Evolutionary conservation across 2,329 filamentous ascomycete genomes (phyloP).

Genomic region (Cladosporium oxysporum): DNA sequence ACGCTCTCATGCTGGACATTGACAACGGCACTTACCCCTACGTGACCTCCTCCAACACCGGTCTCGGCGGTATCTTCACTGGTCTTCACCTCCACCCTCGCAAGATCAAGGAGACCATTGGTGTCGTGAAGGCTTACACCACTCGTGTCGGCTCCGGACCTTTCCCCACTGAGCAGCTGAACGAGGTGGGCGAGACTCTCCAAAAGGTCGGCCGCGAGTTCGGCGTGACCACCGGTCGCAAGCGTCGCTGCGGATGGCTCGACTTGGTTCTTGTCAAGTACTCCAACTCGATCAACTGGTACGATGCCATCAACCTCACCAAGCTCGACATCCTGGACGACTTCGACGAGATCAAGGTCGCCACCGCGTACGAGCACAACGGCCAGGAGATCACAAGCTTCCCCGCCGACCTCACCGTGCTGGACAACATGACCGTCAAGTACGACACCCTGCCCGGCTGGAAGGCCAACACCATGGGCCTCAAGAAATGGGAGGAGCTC

Average conservation of each 20-base stretch:
- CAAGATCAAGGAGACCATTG: constrained; percentile 63
- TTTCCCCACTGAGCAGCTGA: constrained; percentile 68
- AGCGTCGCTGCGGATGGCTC: constrained; percentile 64
- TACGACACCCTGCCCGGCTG: constrained; percentile 72
- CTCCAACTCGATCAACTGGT: constrained; percentile 65
- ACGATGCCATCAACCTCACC: constrained; percentile 64
- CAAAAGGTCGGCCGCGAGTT: constrained; percentile 59
- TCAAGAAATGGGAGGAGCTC: constrained; percentile 62
- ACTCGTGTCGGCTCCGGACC: constrained; percentile 59
- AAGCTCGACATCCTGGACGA: constrained; percentile 72
- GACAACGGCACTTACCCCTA: constrained; percentile 64
- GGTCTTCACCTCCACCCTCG: constrained; percentile 63
- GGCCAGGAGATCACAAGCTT: constrained; percentile 61
- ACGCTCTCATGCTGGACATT: constrained; percentile 69
- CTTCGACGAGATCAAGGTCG: constrained; percentile 73
- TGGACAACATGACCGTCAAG: constrained; percentile 62
- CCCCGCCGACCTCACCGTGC: constrained; percentile 62
- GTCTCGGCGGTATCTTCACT: constrained; percentile 62
- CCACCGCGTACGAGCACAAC: constrained; percentile 66
- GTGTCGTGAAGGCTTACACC: constrained; percentile 69
- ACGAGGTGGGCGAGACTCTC: constrained; percentile 58
- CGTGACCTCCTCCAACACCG: constrained; percentile 62
- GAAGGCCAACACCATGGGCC: constrained; percentile 63
- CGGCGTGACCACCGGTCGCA: constrained; percentile 60
- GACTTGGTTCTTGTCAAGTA: constrained; percentile 71